phyloP scores from a whole-genome alignment of 495 filamentous ascomycete species.

The Neurospora terricola region DNA sequence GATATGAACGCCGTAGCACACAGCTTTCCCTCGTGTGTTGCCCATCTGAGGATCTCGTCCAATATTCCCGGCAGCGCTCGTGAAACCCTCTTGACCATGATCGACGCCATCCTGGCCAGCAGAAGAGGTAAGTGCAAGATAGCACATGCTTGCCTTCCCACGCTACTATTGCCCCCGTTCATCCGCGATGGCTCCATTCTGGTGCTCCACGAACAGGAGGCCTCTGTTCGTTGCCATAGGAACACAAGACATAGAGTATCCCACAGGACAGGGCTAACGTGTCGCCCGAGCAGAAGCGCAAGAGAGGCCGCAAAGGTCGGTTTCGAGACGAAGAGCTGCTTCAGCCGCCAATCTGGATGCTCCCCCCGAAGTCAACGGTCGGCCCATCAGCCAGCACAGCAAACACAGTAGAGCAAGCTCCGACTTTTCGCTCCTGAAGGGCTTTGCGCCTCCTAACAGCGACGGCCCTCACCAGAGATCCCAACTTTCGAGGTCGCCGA shows the following conservation, averaged over 20 bases:
- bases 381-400: conserved; percentile 43
- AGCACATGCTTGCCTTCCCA: neutral
- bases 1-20: conserved; percentile 51
- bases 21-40: conserved; percentile 51
- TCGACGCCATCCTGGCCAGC: conserved; percentile 55
- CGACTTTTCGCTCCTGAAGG: conserved; percentile 45
- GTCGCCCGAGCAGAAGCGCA: conserved; percentile 2
- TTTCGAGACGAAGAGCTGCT: conserved; percentile 32
- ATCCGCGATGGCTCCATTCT: neutral
- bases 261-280: conserved; percentile 9
- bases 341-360: conserved; percentile 44
- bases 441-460: conserved; percentile 23
- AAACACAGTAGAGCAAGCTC: conserved; percentile 56
- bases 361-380: conserved; percentile 31
- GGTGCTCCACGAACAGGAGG: neutral
- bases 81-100: conserved; percentile 66
- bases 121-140: conserved; percentile 50
- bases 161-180: neutral
- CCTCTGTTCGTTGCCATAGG: neutral
- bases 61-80: conserved; percentile 63
- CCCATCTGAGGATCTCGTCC: conserved; percentile 62
- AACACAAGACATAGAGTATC: neutral
- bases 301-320: conserved; percentile 19
- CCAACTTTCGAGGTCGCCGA: conserved; percentile 19
- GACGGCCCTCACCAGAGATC: conserved; percentile 24